These are phyloP conservation scores for Aegilops speltoides DNA, from an alignment of 176 grass and related monocot species.

Conservation along the genomic window DNA sequence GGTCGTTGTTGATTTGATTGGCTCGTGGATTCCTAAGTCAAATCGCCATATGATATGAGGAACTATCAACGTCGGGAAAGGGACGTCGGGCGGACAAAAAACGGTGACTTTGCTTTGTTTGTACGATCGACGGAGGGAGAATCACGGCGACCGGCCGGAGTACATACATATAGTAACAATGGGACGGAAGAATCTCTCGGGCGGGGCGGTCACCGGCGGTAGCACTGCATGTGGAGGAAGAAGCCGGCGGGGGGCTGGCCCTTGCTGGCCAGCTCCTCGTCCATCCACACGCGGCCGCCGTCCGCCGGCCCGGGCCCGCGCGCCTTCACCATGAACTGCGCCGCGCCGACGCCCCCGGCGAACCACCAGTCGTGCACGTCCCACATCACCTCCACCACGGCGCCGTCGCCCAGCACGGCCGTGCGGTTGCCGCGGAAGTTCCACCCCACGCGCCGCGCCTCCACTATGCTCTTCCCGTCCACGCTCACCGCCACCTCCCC, in stretches of 20 bases:
- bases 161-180: too few species aligned
- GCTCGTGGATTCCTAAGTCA: background rate
- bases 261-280: conserved; percentile 55
- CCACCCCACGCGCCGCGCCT: conserved; percentile 65
- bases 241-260: conserved; percentile 47
- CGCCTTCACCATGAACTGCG: conserved; percentile 89
- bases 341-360: conserved; percentile 22
- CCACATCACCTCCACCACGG: conserved; percentile 90
- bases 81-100: background rate
- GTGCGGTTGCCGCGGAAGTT: conserved; percentile 86
- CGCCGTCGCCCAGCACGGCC: conserved; percentile 56
- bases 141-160: background rate
- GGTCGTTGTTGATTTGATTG: background rate
- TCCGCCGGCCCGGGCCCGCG: conserved; percentile 38
- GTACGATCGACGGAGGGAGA: background rate
- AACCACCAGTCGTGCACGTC: conserved; percentile 94
- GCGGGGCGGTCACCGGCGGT: conserved; percentile 31
- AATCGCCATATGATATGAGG: background rate
- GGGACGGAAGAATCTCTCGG: too few species aligned
- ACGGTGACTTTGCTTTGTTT: background rate
- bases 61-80: conserved; percentile 5
- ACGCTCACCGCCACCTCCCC: conserved; percentile 68
- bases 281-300: conserved; percentile 66
- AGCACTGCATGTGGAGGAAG: conserved; percentile 59
- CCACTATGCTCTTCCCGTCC: conserved; percentile 64